These are phyloP conservation scores for Thecaphora frezii DNA, from an alignment of 1,284 basidiomycete species.

Conservation along the genomic window DNA sequence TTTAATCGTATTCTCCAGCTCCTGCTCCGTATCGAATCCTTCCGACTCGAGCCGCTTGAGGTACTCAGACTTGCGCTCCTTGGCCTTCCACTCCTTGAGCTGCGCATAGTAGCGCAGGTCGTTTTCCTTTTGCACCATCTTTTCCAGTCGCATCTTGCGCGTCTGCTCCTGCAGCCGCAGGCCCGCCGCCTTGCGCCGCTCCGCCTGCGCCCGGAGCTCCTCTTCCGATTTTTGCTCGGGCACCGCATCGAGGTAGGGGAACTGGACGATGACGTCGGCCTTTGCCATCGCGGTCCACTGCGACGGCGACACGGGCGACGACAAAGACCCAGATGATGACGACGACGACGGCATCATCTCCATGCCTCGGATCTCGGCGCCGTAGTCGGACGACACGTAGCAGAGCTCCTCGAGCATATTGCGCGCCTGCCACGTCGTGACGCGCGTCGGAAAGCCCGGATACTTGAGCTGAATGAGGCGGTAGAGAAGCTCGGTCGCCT, in stretches of 20 bases:
- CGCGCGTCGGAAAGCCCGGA: constrained; percentile 73
- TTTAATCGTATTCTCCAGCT: constrained; percentile 73
- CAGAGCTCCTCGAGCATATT: constrained; percentile 88
- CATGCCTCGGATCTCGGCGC: constrained; percentile 65
- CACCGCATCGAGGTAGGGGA: constrained; percentile 59
- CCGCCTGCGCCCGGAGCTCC: constrained; percentile 75
- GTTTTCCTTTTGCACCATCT: constrained; percentile 74
- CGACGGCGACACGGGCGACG: constrained; percentile 58
- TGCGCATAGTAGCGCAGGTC: constrained; percentile 74
- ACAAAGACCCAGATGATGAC: constrained; percentile 73
- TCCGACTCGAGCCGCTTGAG: constrained; percentile 61
- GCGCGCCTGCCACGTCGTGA: constrained; percentile 66
- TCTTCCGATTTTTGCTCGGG: constrained; percentile 88
- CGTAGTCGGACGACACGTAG: constrained; percentile 80
- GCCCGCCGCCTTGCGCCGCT: constrained; percentile 81
- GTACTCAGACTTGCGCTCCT: constrained; percentile 77
- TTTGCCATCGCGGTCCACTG: constrained; percentile 34
- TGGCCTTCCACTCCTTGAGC: constrained; percentile 69
- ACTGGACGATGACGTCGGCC: constrained; percentile 63
- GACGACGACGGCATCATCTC: constrained; percentile 62
- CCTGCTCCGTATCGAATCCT: constrained; percentile 73
- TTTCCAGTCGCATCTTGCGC: constrained; percentile 77
- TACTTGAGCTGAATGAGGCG: constrained; percentile 95
- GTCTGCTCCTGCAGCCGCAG: constrained; percentile 87
- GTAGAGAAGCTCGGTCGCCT: constrained; percentile 85